phyloP scores from a whole-genome alignment of 1,284 basidiomycete species.

The Laetiporus sulphureus region DNA sequence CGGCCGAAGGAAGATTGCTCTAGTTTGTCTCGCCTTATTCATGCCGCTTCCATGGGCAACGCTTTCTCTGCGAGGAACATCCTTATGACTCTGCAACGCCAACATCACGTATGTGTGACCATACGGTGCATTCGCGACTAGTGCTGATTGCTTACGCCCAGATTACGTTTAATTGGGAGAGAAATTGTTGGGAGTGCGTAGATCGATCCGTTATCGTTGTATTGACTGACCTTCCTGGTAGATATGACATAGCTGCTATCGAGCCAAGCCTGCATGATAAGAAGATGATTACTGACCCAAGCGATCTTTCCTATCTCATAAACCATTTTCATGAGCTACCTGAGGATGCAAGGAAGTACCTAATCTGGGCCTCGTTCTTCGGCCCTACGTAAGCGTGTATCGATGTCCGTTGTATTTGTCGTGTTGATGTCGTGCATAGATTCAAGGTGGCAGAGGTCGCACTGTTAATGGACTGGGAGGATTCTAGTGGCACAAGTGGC shows the following conservation, averaged over 20 bases:
- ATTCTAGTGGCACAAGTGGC: slow-evolving; percentile 34
- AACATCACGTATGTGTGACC: slow-evolving; percentile 38
- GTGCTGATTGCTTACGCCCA: slow-evolving; percentile 18
- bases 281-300: slow-evolving; percentile 45
- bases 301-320: slow-evolving; percentile 54
- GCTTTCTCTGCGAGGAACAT: slow-evolving; percentile 60
- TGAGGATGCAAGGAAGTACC: slow-evolving; percentile 55
- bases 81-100: slow-evolving; percentile 50
- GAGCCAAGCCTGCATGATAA: slow-evolving; percentile 46
- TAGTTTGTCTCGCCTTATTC: slow-evolving; percentile 47
- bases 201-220: neutral
- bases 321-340: slow-evolving; percentile 54
- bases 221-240: slow-evolving; percentile 15
- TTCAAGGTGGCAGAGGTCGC: slow-evolving; percentile 68
- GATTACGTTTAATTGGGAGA: slow-evolving; percentile 56
- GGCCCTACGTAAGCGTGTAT: slow-evolving; percentile 47
- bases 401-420: too few species aligned
- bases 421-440: too few species aligned
- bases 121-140: slow-evolving; percentile 3
- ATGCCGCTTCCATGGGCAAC: slow-evolving; percentile 54
- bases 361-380: slow-evolving; percentile 65
- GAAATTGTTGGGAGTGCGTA: slow-evolving; percentile 56
- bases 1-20: slow-evolving; percentile 50
- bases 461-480: slow-evolving; percentile 66
- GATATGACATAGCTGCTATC: slow-evolving; percentile 49